A percentile compares a stretch with the other conserved stretches of the same genome.
phyloP scores from a whole-genome alignment of 2,329 filamentous ascomycete species.

The Paraphoma sp. region DNA sequence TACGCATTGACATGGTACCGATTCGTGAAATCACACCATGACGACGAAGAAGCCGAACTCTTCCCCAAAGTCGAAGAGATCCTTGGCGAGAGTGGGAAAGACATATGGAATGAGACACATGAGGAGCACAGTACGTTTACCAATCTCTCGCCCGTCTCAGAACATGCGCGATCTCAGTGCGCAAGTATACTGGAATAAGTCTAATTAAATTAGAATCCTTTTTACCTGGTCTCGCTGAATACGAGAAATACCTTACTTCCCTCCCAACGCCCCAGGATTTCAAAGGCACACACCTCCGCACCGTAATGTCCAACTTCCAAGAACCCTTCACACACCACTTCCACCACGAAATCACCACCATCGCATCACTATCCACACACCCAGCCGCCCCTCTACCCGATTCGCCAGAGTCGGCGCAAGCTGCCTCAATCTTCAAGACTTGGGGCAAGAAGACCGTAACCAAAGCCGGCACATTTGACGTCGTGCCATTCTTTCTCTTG shows the following conservation, averaged over 20 bases:
- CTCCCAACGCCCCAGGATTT: conserved; percentile 30
- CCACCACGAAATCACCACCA: conserved; percentile 43
- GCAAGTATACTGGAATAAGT: too few species aligned
- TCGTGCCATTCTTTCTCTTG: conserved; percentile 69
- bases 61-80: conserved; percentile 44
- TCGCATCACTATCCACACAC: conserved; percentile 51
- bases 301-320: conserved; percentile 39
- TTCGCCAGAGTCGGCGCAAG: conserved; percentile 52
- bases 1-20: conserved; percentile 44
- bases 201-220: conserved; percentile 33
- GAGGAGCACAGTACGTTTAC: conserved; percentile 40
- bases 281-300: conserved; percentile 26
- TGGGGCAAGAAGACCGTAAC: conserved; percentile 71
- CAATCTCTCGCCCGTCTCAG: too few species aligned
- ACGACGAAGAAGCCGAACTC: conserved; percentile 45
- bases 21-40: conserved; percentile 46
- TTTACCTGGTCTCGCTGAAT: conserved; percentile 30
- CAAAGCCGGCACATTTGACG: conserved; percentile 65
- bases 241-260: conserved; percentile 29
- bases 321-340: conserved; percentile 38
- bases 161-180: too few species aligned
- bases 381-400: conserved; percentile 58
- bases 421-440: conserved; percentile 61
- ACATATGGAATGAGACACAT: conserved; percentile 40
- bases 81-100: conserved; percentile 22